Evolutionary conservation across 2,329 filamentous ascomycete species (phyloP).

Genomic region (Emergomyces orientalis): DNA sequence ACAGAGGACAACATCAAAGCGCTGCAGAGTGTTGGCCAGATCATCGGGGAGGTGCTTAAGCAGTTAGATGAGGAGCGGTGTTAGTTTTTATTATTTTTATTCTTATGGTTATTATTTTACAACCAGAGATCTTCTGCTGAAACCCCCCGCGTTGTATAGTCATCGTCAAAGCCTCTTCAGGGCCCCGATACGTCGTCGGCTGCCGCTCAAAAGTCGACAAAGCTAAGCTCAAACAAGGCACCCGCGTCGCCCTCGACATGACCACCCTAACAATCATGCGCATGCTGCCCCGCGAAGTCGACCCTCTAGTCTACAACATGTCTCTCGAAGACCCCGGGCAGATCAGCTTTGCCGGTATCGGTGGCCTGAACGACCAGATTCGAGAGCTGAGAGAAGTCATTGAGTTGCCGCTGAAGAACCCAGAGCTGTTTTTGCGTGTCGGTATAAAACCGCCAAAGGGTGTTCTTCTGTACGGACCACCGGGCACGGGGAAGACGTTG

Average conservation of each 20-base stretch:
- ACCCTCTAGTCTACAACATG: conserved; percentile 99
- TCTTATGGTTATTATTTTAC: not conserved
- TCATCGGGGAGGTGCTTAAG: conserved; percentile 97
- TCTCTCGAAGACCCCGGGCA: conserved; percentile 95
- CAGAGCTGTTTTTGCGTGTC: conserved; percentile 90
- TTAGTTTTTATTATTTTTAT: conserved; percentile 46
- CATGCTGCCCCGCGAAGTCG: conserved; percentile 96
- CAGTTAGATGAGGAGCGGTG: conserved; percentile 98
- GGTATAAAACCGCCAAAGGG: conserved; percentile 99
- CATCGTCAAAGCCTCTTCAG: conserved; percentile 96
- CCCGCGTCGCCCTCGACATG: conserved; percentile 96
- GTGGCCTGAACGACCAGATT: conserved; percentile 96
- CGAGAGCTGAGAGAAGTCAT: conserved; percentile 95
- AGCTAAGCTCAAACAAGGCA: conserved; percentile 93
- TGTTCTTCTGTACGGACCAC: conserved; percentile 89
- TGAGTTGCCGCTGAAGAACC: conserved; percentile 95
- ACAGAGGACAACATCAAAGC: conserved; percentile 99
- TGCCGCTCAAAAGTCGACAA: conserved; percentile 99
- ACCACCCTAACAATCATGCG: conserved; percentile 99
- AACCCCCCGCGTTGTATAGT: conserved; percentile 45
- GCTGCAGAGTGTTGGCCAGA: conserved; percentile 95
- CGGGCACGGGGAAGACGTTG: conserved; percentile 93
- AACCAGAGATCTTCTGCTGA: not conserved
- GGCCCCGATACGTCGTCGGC: conserved; percentile 93
- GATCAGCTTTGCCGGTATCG: conserved; percentile 95